These are phyloP conservation scores for Stereum hirsutum DNA, from an alignment of 1,284 basidiomycete genomes.

Conservation along the genomic window DNA sequence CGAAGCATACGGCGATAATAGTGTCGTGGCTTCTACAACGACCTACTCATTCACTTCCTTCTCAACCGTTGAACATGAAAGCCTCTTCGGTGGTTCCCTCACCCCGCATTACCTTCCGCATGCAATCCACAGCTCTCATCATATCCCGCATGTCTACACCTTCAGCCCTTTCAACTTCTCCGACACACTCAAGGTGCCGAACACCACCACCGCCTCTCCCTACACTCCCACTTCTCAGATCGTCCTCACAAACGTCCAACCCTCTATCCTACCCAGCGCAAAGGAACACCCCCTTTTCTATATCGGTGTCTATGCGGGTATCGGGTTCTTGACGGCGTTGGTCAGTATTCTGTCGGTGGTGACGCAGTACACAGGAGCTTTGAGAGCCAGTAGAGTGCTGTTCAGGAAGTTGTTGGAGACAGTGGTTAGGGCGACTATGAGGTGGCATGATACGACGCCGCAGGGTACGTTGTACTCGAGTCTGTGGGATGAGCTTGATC, in stretches of 20 bases:
- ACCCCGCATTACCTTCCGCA: slow-evolving; percentile 25
- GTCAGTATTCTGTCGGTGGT: slow-evolving; percentile 34
- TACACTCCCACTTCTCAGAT: not conserved
- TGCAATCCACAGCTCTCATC: slow-evolving; percentile 12
- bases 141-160: no score
- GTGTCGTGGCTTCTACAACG: slow-evolving; percentile 7
- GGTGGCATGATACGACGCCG: slow-evolving; percentile 42
- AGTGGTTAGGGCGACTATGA: slow-evolving; percentile 57
- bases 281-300: slow-evolving; percentile 54
- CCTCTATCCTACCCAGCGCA: slow-evolving; percentile 40
- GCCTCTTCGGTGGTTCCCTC: slow-evolving; percentile 28
- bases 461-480: slow-evolving; percentile 21
- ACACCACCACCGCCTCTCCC: no score
- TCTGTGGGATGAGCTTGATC: not conserved
- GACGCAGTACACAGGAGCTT: slow-evolving; percentile 52
- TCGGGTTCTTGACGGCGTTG: slow-evolving; percentile 38
- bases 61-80: slow-evolving; percentile 22
- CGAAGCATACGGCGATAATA: slow-evolving; percentile 36
- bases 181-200: no score
- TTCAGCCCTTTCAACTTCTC: no score
- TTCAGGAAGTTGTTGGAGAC: slow-evolving; percentile 45
- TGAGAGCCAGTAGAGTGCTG: slow-evolving; percentile 50
- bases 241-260: no score
- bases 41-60: slow-evolving; percentile 22
- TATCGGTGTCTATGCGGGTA: slow-evolving; percentile 49